Conservation (phyloP, 441 rosid species). For the Adansonia madagascariensis region DNA sequence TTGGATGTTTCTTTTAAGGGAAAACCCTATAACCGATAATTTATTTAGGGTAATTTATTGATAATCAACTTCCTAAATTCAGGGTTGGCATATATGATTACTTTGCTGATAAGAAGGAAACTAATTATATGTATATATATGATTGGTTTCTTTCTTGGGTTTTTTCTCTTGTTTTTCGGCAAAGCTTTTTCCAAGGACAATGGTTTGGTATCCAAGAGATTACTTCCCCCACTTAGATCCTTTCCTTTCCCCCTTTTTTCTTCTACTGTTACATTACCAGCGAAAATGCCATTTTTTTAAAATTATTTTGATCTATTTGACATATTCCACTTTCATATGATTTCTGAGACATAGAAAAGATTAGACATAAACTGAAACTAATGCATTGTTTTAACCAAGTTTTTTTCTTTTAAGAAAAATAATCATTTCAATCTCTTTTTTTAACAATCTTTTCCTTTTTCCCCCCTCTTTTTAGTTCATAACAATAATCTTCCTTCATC, state of each 20-base stretch:
- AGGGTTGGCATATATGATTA: background rate
- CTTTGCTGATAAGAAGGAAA: background rate
- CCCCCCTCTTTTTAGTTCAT: background rate
- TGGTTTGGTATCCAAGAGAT: conserved; percentile 19
- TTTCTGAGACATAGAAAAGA: conserved; percentile 2
- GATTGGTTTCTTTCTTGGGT: background rate
- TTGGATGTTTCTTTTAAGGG: background rate
- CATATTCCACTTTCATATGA: conserved; percentile 10
- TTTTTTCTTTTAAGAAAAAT: background rate
- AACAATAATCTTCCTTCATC: background rate
- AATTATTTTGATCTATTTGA: background rate
- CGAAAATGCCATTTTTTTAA: background rate
- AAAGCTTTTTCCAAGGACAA: background rate
- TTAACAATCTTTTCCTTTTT: background rate
- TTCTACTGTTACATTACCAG: background rate
- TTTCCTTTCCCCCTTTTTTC: background rate
- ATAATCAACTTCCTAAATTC: background rate
- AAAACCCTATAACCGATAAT: background rate
- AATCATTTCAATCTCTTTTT: background rate
- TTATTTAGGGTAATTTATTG: background rate
- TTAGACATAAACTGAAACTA: conserved; percentile 12
- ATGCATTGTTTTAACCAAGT: conserved; percentile 12
- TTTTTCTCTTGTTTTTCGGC: background rate
- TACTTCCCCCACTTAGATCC: conserved; percentile 22
- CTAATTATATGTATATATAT: background rate